Evolutionary conservation across 352 stramenopile species (phyloP).

Genomic region (Globisporangium apiculatum): DNA sequence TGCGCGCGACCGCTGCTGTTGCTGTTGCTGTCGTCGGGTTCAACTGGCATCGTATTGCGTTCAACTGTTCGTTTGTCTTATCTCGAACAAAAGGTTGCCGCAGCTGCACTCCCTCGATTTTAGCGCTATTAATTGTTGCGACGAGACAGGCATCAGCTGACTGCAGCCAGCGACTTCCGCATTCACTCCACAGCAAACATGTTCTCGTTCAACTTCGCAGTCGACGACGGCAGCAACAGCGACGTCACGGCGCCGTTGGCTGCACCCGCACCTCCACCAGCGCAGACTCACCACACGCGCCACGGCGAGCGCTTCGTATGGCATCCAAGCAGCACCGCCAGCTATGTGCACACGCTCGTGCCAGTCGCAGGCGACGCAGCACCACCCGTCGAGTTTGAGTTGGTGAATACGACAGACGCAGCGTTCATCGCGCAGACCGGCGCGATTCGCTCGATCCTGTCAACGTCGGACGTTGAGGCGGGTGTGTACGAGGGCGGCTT

Average conservation of each 20-base stretch:
- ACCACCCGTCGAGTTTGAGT: slow-evolving; percentile 33
- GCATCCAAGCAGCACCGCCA: slow-evolving; percentile 2
- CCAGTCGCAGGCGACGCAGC: slow-evolving; percentile 3
- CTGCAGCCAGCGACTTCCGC: too few species aligned
- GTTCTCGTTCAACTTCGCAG: slow-evolving; percentile 71
- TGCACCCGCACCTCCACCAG: neutral
- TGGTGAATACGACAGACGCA: slow-evolving; percentile 52
- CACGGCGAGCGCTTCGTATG: slow-evolving; percentile 50
- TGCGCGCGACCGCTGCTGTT: neutral
- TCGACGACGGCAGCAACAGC: slow-evolving; percentile 16
- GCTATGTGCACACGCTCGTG: slow-evolving; percentile 22
- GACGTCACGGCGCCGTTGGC: neutral
- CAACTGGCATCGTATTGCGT: neutral
- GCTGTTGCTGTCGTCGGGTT: neutral
- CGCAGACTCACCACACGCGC: slow-evolving; percentile 21
- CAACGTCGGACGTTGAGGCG: slow-evolving; percentile 63
- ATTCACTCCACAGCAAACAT: slow-evolving; percentile 7
- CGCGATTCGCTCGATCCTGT: slow-evolving; percentile 57
- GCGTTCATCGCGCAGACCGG: slow-evolving; percentile 48
- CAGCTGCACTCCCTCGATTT: neutral
- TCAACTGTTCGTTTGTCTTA: neutral
- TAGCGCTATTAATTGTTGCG: neutral
- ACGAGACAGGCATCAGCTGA: too few species aligned
- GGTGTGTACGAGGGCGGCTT: slow-evolving; percentile 85
- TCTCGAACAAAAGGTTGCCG: neutral